Evolutionary conservation across 2,329 filamentous ascomycete genomes (phyloP).

Genomic region (Aspergillus clavatus): DNA sequence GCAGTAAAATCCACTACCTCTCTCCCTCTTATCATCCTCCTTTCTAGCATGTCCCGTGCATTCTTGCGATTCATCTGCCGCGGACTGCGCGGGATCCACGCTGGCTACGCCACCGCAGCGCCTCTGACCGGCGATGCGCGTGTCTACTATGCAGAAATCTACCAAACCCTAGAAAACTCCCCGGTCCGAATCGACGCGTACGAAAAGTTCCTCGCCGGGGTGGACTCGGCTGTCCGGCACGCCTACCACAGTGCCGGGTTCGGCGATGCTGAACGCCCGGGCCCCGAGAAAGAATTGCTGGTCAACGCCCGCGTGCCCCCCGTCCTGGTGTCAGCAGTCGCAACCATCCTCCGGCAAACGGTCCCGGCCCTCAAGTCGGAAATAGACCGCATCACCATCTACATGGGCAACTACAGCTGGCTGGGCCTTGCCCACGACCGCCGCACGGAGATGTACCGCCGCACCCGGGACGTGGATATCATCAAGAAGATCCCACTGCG

Average conservation of each 20-base stretch:
- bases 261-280: constrained; percentile 43
- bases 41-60: constrained; percentile 69
- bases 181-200: constrained; percentile 59
- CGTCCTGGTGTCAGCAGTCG: constrained; percentile 47
- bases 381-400: constrained; percentile 63
- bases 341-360: constrained; percentile 45
- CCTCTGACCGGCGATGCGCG: constrained; percentile 35
- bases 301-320: constrained; percentile 50
- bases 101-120: constrained; percentile 38
- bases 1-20: constrained; percentile 36
- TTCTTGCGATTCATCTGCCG: constrained; percentile 67
- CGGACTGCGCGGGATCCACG: constrained; percentile 55
- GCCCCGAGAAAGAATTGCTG: constrained; percentile 50
- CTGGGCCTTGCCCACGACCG: constrained; percentile 61
- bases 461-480: constrained; percentile 56
- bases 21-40: constrained; percentile 52
- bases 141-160: constrained; percentile 49
- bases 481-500: constrained; percentile 47
- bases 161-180: constrained; percentile 48
- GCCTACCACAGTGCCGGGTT: constrained; percentile 49
- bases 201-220: constrained; percentile 59
- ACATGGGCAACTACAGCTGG: constrained; percentile 67
- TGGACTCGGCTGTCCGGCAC: constrained; percentile 61
- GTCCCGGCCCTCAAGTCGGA: constrained; percentile 55
- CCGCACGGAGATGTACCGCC: constrained; percentile 55